Base-by-base conservation (phyloP, 2,329 filamentous ascomycete species). In the Lasiodiplodia hormozganensis region DNA sequence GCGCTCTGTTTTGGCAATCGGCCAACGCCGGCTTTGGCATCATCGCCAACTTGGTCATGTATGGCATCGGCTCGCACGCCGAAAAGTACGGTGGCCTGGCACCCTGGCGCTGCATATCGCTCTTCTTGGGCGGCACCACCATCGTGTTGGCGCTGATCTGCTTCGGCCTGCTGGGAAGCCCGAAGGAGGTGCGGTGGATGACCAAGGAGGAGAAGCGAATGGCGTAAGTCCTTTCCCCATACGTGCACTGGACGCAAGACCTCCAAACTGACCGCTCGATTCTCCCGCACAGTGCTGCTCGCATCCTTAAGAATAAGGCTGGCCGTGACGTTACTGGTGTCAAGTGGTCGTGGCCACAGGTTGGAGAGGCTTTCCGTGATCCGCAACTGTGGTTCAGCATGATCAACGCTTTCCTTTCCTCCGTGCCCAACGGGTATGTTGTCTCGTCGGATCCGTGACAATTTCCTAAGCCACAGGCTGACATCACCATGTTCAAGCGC, bases 1-100 rank as follows among this genome's bases (percentile, higher is more conserved):
- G 78, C 8, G 72, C 77, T 2, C 73, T 80, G 0, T 76, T 80
- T 70, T 80, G 78, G 73, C 76, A 78, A 56, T 77, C 76, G 11
- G 77, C 78, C 31, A 79, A 79, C 38, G 77, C 77, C 1, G 76
- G 76, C 52, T 78, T 80, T 43, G 73, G 74, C 18, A 75, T 68
- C 51, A 68, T 68, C 47, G 36, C 58, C 51, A 54, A n/a, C 57
- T 25, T 68, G 34, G 51, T 54, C 58, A 68, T 68, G 67, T 68
- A 68, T 25, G 67, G 67, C 58, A 68, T 68, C 14, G 67, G 67
- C 18, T 31, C 34, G 23, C 67, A 68, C n/a, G 58, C 67, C 4
- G 57, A 68, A 28, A 57, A 57, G 12, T 64, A 68, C 51, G 58
- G 67, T 11, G 67, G 67, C 25, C 58, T 68, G 11, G 67, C 67